Percentiles rank a stretch among this genome's conserved stretches.
Conservation (phyloP, 805 yeast species). For the Starmerella bacillaris region DNA sequence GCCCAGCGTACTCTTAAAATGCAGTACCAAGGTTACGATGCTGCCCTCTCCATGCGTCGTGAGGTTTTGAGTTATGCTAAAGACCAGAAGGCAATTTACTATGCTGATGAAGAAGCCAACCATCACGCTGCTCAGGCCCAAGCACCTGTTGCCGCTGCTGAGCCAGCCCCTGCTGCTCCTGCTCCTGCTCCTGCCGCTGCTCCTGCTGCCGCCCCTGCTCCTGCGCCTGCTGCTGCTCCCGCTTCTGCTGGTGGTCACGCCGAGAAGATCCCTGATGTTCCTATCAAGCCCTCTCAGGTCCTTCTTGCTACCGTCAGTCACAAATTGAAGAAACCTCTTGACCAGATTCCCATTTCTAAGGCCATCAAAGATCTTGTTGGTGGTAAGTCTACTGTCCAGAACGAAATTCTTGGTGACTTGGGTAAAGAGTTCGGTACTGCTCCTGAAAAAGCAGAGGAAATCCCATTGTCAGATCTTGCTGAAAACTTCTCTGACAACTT, state of each 20-base stretch:
- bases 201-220: conserved; percentile 39
- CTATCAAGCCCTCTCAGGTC: conserved; percentile 65
- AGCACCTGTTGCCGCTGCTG: conserved; percentile 17
- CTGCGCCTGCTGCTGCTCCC: conserved; percentile 51
- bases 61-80: conserved; percentile 89
- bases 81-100: conserved; percentile 91
- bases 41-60: conserved; percentile 82
- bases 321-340: conserved; percentile 80
- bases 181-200: conserved; percentile 43
- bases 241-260: conserved; percentile 49
- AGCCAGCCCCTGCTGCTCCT: conserved; percentile 35
- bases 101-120: conserved; percentile 34
- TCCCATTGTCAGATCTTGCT: conserved; percentile 89
- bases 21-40: conserved; percentile 94
- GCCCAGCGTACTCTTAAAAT: conserved; percentile 89
- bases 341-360: conserved; percentile 69
- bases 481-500: conserved; percentile 86
- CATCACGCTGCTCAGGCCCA: conserved; percentile 21
- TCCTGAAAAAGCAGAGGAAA: conserved; percentile 98
- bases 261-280: conserved; percentile 72
- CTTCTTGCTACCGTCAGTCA: conserved; percentile 86
- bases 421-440: conserved; percentile 97
- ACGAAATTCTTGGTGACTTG: conserved; percentile 94
- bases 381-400: conserved; percentile 97
- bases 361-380: conserved; percentile 94